Evolutionary conservation across 768 basidiomycete species (phyloP), one percentile per base, ranked within the genome.

Genomic region (Austroboletus eburneus): DNA sequence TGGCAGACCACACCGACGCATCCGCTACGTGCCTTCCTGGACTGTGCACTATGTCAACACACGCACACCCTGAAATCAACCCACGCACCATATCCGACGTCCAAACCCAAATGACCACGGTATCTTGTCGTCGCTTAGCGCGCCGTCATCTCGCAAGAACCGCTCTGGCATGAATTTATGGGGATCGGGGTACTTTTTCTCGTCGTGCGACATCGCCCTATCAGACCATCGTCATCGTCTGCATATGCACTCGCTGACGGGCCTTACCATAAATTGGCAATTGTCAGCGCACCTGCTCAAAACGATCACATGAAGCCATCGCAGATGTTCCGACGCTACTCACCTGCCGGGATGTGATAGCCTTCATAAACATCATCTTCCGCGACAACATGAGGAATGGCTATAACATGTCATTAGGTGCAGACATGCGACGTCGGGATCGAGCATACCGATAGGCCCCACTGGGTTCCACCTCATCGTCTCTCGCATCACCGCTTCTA

Each of bases 171-270:
- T 54, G 57, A 72, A 73, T 9, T 17, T 27, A 1, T 56, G 41
- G 3, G 70, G 65, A 4, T 69, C 52, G 4, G 65, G 61, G 45
- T 71, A 73, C 24, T 57, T 57, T 8, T 51, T 43, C 39, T 69
- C 66, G 29, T 78, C 63, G 40, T 68, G 71, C 2, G 69, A 63
- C 43, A 76, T 67, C 2, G 68, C 67, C 74, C 74, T 71, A 33
- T 4, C 2, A 36, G 8, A 17, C 6, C 2, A n/a, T 17, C 32
- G 5, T 45, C 24, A 39, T 17, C 9, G 5, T 33, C 7, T 16
- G 5, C 10, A 2, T 10, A 24, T 4, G 10, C 23, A 14, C 1
- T 6, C 22, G 18, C 0, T 17, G 13, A 18, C 5, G 0, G 4
- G 3, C n/a, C 48, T 44, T 9, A 55, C 57, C 57, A 58, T 13